Percentiles rank a stretch among this genome's conserved stretches.
These are phyloP conservation scores for Exserohilum rostratum DNA, from an alignment of 2,329 filamentous ascomycete genomes.

Conservation along the genomic window DNA sequence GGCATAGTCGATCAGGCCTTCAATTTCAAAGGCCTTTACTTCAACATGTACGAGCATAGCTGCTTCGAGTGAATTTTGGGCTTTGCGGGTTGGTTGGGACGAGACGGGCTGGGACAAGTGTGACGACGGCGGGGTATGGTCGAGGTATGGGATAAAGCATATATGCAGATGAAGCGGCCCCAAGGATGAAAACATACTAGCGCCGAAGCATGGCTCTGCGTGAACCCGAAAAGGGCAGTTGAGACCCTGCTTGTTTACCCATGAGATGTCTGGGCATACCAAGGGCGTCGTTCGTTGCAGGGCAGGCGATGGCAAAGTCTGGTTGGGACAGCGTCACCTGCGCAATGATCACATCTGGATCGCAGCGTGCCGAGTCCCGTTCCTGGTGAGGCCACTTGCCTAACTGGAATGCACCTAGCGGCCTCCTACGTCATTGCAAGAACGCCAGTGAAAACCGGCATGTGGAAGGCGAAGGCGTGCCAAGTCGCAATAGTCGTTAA, in stretches of 20 bases:
- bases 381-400: slow-evolving; percentile 3
- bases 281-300: neutral
- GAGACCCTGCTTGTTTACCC: too few species aligned
- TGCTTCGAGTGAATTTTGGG: neutral
- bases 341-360: slow-evolving; percentile 8
- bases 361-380: slow-evolving; percentile 12
- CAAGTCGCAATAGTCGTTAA: slow-evolving; percentile 3
- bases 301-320: too few species aligned
- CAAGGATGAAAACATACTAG: neutral
- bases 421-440: slow-evolving; percentile 8
- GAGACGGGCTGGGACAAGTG: neutral
- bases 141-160: neutral
- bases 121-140: neutral
- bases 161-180: neutral
- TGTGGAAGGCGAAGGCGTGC: neutral
- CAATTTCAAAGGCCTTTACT: slow-evolving; percentile 1
- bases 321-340: neutral
- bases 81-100: too few species aligned
- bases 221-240: too few species aligned
- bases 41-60: neutral
- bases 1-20: slow-evolving; percentile 8
- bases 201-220: neutral
- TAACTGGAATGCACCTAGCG: slow-evolving; percentile 7
- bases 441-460: slow-evolving; percentile 10
- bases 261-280: neutral